Percentiles rank a stretch among this genome's conserved stretches.
Conservation (phyloP, 2,329 filamentous ascomycete genomes). For the Aschersonia sp. region DNA sequence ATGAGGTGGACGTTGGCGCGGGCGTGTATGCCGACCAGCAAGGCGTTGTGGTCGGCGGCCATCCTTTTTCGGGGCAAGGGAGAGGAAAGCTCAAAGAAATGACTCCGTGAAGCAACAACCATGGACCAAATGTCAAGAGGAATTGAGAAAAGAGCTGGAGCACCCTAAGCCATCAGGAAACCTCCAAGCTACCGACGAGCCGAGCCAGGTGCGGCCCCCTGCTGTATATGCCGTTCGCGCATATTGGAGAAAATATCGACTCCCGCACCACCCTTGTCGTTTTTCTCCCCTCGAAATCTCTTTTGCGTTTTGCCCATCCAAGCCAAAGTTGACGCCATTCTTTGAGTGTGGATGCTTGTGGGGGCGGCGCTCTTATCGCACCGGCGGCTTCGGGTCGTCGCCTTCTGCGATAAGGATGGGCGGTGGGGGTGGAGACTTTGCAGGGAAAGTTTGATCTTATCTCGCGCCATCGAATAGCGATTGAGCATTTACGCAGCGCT, state of each 20-base stretch:
- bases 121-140: no score
- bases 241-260: background rate
- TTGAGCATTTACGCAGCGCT: no score
- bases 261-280: background rate
- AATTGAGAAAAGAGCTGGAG: background rate
- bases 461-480: no score
- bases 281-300: background rate
- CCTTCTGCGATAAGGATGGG: no score
- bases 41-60: constrained; percentile 2
- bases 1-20: constrained; percentile 66
- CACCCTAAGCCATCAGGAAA: no score
- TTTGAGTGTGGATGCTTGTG: background rate
- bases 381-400: no score
- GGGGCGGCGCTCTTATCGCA: no score
- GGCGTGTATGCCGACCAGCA: constrained; percentile 62
- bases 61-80: background rate
- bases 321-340: constrained; percentile 19
- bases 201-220: no score
- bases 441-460: no score
- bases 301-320: constrained; percentile 2
- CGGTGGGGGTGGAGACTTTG: no score
- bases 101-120: no score
- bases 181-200: background rate
- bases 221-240: no score
- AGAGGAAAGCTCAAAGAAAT: background rate